These are phyloP conservation scores for Trichosanthes truncata DNA, from an alignment of 306 rosid species.

Conservation along the genomic window DNA sequence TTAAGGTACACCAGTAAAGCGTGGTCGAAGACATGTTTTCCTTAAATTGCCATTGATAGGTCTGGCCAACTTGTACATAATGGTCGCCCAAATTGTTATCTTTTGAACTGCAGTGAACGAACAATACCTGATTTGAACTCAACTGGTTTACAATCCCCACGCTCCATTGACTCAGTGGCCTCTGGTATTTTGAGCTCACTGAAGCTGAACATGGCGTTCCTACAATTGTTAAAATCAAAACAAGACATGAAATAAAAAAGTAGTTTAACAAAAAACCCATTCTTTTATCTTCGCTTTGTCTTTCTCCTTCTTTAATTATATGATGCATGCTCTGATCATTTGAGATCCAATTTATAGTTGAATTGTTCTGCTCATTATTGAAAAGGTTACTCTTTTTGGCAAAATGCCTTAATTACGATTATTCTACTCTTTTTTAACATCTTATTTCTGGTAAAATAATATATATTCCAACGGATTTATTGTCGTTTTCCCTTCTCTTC, in stretches of 20 bases:
- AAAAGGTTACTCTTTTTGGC: background rate
- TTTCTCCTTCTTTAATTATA: background rate
- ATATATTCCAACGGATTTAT: no score
- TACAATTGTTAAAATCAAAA: background rate
- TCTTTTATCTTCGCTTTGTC: background rate
- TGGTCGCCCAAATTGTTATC: background rate
- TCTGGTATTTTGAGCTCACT: background rate
- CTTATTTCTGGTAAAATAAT: no score
- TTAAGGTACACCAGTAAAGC: background rate
- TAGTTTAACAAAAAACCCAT: background rate
- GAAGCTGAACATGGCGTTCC: background rate
- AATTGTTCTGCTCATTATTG: background rate
- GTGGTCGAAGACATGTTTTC: background rate
- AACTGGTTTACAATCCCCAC: background rate
- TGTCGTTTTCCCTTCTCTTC: no score
- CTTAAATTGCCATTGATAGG: background rate
- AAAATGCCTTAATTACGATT: background rate
- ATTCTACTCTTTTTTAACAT: no score
- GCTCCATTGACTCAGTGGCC: background rate
- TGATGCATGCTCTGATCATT: no score
- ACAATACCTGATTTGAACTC: background rate
- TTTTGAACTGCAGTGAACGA: background rate
- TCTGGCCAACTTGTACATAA: background rate
- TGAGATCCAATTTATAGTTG: background rate
- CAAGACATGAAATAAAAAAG: background rate